These are phyloP conservation scores for Euphrasia confusa DNA, from an alignment of 257 asterid genomes.

Conservation along the genomic window DNA sequence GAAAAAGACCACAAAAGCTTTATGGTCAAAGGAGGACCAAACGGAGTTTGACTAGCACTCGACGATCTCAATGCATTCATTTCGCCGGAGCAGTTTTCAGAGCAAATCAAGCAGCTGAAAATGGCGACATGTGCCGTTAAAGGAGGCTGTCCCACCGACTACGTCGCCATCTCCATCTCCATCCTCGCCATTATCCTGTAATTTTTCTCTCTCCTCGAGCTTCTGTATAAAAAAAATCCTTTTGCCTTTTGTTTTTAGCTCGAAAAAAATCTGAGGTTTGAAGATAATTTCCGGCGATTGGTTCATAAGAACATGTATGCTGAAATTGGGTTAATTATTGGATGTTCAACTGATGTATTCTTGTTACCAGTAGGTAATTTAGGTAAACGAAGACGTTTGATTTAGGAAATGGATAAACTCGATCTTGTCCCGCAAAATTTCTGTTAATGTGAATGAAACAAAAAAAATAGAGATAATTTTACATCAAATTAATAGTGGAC, in stretches of 20 bases:
- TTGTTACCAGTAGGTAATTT: no score
- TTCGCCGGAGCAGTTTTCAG: conserved; percentile 28
- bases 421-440: no score
- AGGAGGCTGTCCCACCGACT: conserved; percentile 90
- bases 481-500: no score
- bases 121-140: conserved; percentile 65
- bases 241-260: not conserved
- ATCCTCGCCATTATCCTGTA: conserved; percentile 50
- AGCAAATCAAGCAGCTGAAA: conserved; percentile 29
- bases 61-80: conserved; percentile 17
- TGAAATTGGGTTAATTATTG: no score
- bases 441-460: no score
- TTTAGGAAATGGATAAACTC: not conserved
- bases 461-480: no score
- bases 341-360: no score
- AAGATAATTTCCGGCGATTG: not conserved
- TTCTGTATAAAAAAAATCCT: conserved; percentile 4
- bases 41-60: conserved; percentile 23
- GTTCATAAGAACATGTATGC: no score
- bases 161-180: conserved; percentile 62
- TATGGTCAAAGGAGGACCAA: conserved; percentile 19
- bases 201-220: conserved; percentile 16
- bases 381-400: not conserved
- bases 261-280: not conserved
- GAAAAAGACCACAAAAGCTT: not conserved